Evolutionary conservation across 1,139 yeast genomes (phyloP).

Genomic region (Pichia sp.): DNA sequence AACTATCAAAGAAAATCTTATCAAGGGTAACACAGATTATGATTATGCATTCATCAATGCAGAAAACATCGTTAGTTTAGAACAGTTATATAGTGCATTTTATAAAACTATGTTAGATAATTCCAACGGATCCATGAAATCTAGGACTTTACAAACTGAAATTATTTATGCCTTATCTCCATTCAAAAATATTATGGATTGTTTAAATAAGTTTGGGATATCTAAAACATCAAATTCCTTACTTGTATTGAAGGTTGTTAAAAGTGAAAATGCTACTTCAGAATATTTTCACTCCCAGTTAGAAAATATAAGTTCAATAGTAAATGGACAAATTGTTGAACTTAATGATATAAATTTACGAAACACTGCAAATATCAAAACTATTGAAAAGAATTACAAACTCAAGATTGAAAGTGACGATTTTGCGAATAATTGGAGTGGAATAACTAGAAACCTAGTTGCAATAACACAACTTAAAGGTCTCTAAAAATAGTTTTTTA

Average conservation of each 20-base stretch:
- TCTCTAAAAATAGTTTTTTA: constrained; percentile 8
- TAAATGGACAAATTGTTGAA: constrained; percentile 32
- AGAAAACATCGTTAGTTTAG: constrained; percentile 37
- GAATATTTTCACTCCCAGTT: constrained; percentile 10
- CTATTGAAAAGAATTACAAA: constrained; percentile 31
- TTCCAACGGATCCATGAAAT: constrained; percentile 36
- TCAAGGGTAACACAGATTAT: constrained; percentile 34
- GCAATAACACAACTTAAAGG: constrained; percentile 28
- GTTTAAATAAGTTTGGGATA: constrained; percentile 30
- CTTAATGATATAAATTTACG: constrained; percentile 32
- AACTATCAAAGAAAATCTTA: constrained; percentile 34
- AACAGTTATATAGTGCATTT: constrained; percentile 44
- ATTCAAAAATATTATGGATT: constrained; percentile 35
- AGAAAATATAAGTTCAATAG: constrained; percentile 17
- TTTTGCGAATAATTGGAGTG: constrained; percentile 21
- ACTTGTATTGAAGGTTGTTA: constrained; percentile 30
- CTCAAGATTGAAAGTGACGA: constrained; percentile 32
- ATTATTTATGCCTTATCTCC: constrained; percentile 48
- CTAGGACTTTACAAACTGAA: constrained; percentile 49
- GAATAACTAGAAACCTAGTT: constrained; percentile 22
- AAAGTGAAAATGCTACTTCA: constrained; percentile 5
- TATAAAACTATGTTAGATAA: constrained; percentile 45
- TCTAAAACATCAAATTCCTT: constrained; percentile 17
- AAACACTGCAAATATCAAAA: constrained; percentile 29
- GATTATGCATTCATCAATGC: constrained; percentile 48